Percentiles rank a stretch among this genome's conserved stretches.
These are phyloP conservation scores for Davidsoniella virescens DNA, from an alignment of 2,329 filamentous ascomycete species.

Conservation along the genomic window DNA sequence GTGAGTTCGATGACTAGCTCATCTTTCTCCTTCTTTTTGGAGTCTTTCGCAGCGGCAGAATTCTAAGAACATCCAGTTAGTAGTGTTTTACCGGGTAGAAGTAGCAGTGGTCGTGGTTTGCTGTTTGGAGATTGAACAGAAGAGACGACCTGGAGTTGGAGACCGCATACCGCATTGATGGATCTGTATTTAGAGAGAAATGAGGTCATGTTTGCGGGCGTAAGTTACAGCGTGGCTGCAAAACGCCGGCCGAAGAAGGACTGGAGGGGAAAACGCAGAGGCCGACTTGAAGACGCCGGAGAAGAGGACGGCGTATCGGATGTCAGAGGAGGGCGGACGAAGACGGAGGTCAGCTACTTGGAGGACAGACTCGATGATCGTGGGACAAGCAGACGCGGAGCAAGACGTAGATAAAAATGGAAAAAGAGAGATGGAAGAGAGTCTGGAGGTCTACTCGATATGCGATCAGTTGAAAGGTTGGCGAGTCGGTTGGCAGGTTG, in stretches of 20 bases:
- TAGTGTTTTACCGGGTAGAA: conserved; percentile 7
- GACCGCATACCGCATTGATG: conserved; percentile 7
- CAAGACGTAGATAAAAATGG: not conserved
- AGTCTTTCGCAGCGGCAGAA: conserved; percentile 25
- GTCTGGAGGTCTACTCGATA: too few relatives aligned
- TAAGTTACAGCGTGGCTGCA: not conserved
- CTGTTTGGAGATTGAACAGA: not conserved
- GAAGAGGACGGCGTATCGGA: too few relatives aligned
- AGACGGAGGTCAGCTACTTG: not conserved
- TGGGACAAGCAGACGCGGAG: not conserved
- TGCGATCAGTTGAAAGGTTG: too few relatives aligned
- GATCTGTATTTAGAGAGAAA: conserved; percentile 9
- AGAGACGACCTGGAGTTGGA: not conserved
- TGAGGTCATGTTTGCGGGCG: conserved; percentile 4
- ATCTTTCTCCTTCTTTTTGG: conserved; percentile 37
- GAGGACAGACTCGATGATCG: too few relatives aligned
- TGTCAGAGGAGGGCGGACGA: too few relatives aligned
- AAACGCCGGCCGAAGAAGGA: not conserved
- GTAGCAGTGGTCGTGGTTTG: too few relatives aligned
- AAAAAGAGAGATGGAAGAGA: not conserved
- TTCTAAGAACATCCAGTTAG: conserved; percentile 12
- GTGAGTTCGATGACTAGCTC: conserved; percentile 42
- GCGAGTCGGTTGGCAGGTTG: too few relatives aligned
- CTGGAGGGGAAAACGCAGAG: not conserved
- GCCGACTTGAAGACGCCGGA: too few relatives aligned